phyloP scores from a whole-genome alignment of 352 stramenopile genomes.

The Aphanomyces cochlioides region DNA sequence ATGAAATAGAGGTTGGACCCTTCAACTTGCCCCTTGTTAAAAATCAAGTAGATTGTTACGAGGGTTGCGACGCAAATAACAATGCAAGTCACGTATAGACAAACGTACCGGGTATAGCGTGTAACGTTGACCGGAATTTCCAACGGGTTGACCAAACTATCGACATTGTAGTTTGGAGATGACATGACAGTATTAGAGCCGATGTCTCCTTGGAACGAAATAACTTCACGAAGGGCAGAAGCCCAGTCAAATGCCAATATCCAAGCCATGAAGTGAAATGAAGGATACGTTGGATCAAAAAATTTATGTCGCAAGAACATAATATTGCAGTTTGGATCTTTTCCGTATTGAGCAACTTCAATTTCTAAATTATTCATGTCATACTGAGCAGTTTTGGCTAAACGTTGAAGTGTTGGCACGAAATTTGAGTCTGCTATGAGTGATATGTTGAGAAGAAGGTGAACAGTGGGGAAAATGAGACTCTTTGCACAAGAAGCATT shows the following conservation, averaged over 20 bases:
- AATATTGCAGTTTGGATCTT: not conserved
- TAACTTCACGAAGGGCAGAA: not conserved
- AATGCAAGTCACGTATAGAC: slow-evolving; percentile 11
- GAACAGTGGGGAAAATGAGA: too few relatives aligned
- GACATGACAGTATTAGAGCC: slow-evolving; percentile 5
- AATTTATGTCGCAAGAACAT: not conserved
- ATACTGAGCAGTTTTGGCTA: too few relatives aligned
- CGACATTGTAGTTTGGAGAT: not conserved
- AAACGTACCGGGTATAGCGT: slow-evolving; percentile 14
- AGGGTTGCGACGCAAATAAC: slow-evolving; percentile 3
- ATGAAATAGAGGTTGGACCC: slow-evolving; percentile 11
- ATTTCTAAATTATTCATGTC: too few relatives aligned
- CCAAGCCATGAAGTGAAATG: too few relatives aligned
- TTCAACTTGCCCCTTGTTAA: not conserved
- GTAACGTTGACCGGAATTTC: slow-evolving; percentile 22
- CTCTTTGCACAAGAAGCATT: too few relatives aligned
- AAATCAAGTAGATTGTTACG: not conserved
- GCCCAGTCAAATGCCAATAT: too few relatives aligned
- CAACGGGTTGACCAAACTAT: slow-evolving; percentile 14
- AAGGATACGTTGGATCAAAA: too few relatives aligned
- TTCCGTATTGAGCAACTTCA: too few relatives aligned
- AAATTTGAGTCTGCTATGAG: too few relatives aligned
- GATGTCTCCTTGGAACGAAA: slow-evolving; percentile 24
- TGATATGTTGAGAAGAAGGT: too few relatives aligned
- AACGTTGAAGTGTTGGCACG: too few relatives aligned